Evolutionary conservation across 2,329 filamentous ascomycete species (phyloP), one percentile per base, ranked within the genome.

Genomic region (Diaporthe sp.): DNA sequence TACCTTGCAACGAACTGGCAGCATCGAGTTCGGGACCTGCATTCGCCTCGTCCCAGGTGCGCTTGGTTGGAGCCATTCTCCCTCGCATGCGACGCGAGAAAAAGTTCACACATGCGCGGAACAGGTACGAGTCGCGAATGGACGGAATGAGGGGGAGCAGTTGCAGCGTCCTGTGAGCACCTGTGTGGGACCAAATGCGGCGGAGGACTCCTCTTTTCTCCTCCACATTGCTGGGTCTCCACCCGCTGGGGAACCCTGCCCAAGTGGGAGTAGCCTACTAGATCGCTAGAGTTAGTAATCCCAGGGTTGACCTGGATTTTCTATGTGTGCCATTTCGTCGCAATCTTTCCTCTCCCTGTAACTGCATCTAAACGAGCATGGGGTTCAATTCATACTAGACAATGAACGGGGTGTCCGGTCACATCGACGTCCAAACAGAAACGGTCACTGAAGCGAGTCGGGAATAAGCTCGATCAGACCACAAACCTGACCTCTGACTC

Each of bases 161-260:
- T 38, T 25, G 25, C 61, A 50, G 35, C 61, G 22, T 50, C 28
- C 30, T n/a, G 19, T 25, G 42, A 30, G 28, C 40, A 17, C 19
- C 42, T 35, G 9, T n/a, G 42, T 15, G 42, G 58, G 38, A 42
- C 17, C 38, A 25, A 17, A 38, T 12, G 30, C 42, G 40, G 40
- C 42, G 42, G 30, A 10, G 30, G 38, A 19, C 61, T 67, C 42
- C 42, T 47, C 61, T 52, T 67, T 50, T 52, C 42, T 67, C 42
- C 30, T 52, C 42, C 61, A 35, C 61, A 38, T 47, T 35, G 5
- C 30, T 6, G n/a, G 22, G 61, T 30, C 45, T 40, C 42, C 61
- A 38, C 42, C 30, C 10, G 45, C 42, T 50, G 42, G 61, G 61
- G 45, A 67, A 67, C 42, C 61, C 61, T 67, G 61, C 61, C 30